Percentiles rank a stretch among this genome's conserved stretches.
These are phyloP conservation scores for Russula dissimulans DNA, from an alignment of 768 basidiomycete species.

Conservation along the genomic window DNA sequence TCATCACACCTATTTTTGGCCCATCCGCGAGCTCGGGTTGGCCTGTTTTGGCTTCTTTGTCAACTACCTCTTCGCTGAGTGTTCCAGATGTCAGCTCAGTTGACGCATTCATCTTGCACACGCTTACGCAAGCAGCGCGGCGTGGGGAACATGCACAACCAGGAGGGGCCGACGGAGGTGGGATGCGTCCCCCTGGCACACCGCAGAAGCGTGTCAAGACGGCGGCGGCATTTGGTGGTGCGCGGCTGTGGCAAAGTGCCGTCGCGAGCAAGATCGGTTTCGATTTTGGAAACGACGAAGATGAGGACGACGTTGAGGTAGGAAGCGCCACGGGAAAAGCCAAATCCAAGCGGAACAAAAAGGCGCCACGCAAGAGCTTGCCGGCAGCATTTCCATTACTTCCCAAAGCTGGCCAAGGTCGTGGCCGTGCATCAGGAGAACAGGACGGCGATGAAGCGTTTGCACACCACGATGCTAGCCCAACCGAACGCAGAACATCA, in stretches of 20 bases:
- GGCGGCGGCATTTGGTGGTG: constrained; percentile 35
- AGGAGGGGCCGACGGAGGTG: constrained; percentile 20
- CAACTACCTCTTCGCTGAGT: constrained; percentile 33
- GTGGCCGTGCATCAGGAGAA: constrained; percentile 21
- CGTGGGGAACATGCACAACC: constrained; percentile 36
- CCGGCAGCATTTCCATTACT: constrained; percentile 58
- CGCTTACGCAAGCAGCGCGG: constrained; percentile 42
- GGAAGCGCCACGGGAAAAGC: constrained; percentile 29
- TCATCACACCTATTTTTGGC: constrained; percentile 58
- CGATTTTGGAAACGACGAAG: constrained; percentile 28
- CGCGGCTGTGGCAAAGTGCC: constrained; percentile 76
- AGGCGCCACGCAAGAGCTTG: constrained; percentile 59
- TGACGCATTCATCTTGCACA: constrained; percentile 65
- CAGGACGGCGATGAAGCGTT: constrained; percentile 52
- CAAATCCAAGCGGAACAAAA: constrained; percentile 31
- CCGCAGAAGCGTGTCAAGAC: constrained; percentile 72
- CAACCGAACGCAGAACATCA: constrained; percentile 43
- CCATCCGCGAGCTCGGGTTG: constrained; percentile 52
- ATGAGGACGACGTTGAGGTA: constrained; percentile 24
- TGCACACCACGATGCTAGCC: constrained; percentile 43
- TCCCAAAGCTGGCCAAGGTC: constrained; percentile 20
- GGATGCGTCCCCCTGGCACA: constrained; percentile 66
- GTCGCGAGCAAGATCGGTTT: constrained; percentile 61
- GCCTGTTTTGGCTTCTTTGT: constrained; percentile 44
- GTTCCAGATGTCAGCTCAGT: constrained; percentile 27